phyloP scores from a whole-genome alignment of 164 flowering plant species.

The Magnolia changhungtana region DNA sequence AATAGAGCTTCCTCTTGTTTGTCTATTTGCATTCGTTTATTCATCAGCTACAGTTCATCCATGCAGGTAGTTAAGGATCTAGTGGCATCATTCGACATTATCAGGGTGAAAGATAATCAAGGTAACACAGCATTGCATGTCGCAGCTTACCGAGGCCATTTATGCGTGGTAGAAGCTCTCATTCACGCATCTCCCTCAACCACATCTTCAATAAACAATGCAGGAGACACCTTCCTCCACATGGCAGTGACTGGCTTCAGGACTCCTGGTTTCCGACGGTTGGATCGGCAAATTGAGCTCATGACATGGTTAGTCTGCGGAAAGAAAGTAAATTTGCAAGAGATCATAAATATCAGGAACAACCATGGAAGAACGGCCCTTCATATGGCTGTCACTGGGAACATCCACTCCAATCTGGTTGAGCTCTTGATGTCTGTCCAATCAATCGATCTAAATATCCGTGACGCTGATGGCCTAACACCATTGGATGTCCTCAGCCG shows the following conservation, averaged over 20 bases:
- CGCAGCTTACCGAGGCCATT: slow-evolving; percentile 77
- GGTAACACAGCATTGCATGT: slow-evolving; percentile 81
- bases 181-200: slow-evolving; percentile 44
- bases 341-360: slow-evolving; percentile 63
- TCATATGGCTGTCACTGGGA: slow-evolving; percentile 73
- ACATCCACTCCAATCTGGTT: slow-evolving; percentile 60
- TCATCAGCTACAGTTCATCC: not conserved
- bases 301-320: slow-evolving; percentile 50
- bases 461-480: slow-evolving; percentile 64
- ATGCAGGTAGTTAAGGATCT: slow-evolving; percentile 74
- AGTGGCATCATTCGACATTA: slow-evolving; percentile 48
- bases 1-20: not conserved
- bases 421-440: slow-evolving; percentile 71
- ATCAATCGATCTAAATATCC: slow-evolving; percentile 54
- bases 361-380: slow-evolving; percentile 87
- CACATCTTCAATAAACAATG: slow-evolving; percentile 38
- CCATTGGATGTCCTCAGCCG: slow-evolving; percentile 75
- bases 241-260: slow-evolving; percentile 83
- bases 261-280: slow-evolving; percentile 66
- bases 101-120: slow-evolving; percentile 47
- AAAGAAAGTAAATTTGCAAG: slow-evolving; percentile 38
- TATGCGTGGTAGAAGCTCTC: slow-evolving; percentile 52
- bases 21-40: not conserved
- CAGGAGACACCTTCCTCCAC: slow-evolving; percentile 84
- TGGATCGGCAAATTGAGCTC: slow-evolving; percentile 74